Evolutionary conservation across 2,329 filamentous ascomycete species (phyloP), one percentile per base, ranked within the genome.

Genomic region (Alternaria postmessia): DNA sequence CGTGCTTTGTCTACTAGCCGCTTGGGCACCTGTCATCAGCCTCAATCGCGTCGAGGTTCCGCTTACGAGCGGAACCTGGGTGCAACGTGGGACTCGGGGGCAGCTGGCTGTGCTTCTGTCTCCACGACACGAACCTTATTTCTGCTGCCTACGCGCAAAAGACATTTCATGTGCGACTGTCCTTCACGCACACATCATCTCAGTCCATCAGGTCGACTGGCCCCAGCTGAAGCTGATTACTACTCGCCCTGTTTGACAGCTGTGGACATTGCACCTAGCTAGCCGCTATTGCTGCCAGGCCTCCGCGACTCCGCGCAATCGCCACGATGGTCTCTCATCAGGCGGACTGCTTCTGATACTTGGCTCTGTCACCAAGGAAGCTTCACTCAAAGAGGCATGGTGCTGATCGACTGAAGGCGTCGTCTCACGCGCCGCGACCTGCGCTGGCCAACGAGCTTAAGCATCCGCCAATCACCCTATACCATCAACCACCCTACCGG

Each of bases 401-500:
- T 62, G 62, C 42, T n/a, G 66, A 69, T 71, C 69, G 58, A 58
- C 67, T 47, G 51, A 62, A 62, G 65, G 61, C 62, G 59, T 68
- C 61, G 61, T 52, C 59, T 60, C 54, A 26, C 14, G 46, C 57
- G 57, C 39, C 39, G 20, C 39, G 39, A 24, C 39, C 39, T 42
- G 20, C 63, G 59, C 61, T 66, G 63, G 63, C 67, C 66, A 66
- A 64, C 67, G 62, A 68, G 66, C 66, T 59, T 55, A 65, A 59
- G 61, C 59, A 30, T 64, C 65, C 44, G 51, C 52, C 53, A 48
- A 47, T 53, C 14, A 62, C 49, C 68, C 71, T 68, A 70, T 66
- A 60, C 57, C 51, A 61, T 68, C 60, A 65, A 59, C 62, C 70
- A 66, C 48, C 63, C 64, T 64, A 41, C 67, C 66, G 72, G 72